phyloP scores from a whole-genome alignment of 352 stramenopile species.

The Phytophthora agathidicida region DNA sequence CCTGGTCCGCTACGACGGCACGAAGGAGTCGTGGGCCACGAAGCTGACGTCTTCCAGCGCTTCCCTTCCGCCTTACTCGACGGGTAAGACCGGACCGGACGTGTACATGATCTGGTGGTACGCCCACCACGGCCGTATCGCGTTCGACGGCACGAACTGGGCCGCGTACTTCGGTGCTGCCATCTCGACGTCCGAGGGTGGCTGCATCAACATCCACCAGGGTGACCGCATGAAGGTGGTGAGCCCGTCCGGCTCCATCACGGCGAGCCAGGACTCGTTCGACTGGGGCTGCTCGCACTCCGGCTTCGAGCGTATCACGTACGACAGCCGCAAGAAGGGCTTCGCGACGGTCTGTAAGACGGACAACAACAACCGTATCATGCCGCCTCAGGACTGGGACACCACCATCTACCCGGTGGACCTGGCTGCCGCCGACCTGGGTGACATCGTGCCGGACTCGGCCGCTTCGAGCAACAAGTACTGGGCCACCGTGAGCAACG shows the following conservation, averaged over 20 bases:
- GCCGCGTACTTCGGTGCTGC: constrained; percentile 54
- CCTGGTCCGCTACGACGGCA: constrained; percentile 51
- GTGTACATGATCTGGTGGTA: constrained; percentile 71
- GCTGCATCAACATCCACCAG: constrained; percentile 71
- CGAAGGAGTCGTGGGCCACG: constrained; percentile 52
- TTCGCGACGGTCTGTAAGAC: too few species aligned
- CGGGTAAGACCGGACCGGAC: constrained; percentile 33
- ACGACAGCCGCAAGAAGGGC: too few species aligned
- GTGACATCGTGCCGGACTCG: constrained; percentile 49
- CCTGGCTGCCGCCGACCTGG: constrained; percentile 46
- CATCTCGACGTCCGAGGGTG: constrained; percentile 47
- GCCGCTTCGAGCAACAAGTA: constrained; percentile 11
- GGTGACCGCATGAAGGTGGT: constrained; percentile 66
- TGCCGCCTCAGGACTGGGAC: constrained; percentile 48
- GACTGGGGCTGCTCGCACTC: constrained; percentile 61
- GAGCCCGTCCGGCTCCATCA: constrained; percentile 27
- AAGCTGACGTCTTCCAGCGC: constrained; percentile 59
- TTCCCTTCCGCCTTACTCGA: constrained; percentile 53
- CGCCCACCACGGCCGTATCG: constrained; percentile 57
- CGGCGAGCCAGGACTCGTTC: constrained; percentile 45
- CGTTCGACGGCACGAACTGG: constrained; percentile 60
- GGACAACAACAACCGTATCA: constrained; percentile 71
- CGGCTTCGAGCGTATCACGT: too few species aligned
- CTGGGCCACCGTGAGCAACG: constrained; percentile 51
- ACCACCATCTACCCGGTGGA: constrained; percentile 60